Base-by-base conservation (phyloP, 2,329 filamentous ascomycete species). In the Ascochyta koolunga region DNA sequence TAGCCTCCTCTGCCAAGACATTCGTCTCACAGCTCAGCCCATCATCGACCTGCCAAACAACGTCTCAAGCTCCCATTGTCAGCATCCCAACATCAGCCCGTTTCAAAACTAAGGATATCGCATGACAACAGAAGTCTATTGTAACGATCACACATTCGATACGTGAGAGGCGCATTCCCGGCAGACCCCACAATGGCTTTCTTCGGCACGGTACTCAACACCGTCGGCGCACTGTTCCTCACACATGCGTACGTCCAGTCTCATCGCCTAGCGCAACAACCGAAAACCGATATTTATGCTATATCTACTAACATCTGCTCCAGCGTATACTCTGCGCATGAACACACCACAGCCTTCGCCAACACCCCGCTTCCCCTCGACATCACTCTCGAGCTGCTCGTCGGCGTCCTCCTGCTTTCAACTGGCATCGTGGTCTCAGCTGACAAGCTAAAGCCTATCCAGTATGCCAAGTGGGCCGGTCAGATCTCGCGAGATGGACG, bases 241-340 rank as follows among this genome's bases (percentile, higher is more conserved):
- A 86, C 87, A 39, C 93, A 97, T 77, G 90, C 93, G 93, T 97
- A 87, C 76, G 90, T 74, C 43, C 33, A 48, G 31, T 56, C 19
- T 22, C 27, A 29, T 37, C 22, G 3, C 21, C 27, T 2, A 33
- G 37, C 45, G 42, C 52, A 54, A 49, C 7, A 37, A 16, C 32
- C 21, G 21, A 38, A 29, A 24, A 24, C 9, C 4, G 1, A 2
- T 5, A 16, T 4, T 2, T 2, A 19, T 7, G 9, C 35, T 55
- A 68, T 15, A 42, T 21, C 48, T 71, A 48, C 64, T 72, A 54
- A 72, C 46, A 29, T 24, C 5, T 33, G 36, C 39, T 11, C 48
- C 72, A 99, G 95, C 60, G 96, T 93, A 78, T 99, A 98, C 78
- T 99, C 95, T 45, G 92, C 93, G 40, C 90, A 96, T 76, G 95